Conservation (phyloP, 106 monocot genomes). For the Acorus calamus region DNA sequence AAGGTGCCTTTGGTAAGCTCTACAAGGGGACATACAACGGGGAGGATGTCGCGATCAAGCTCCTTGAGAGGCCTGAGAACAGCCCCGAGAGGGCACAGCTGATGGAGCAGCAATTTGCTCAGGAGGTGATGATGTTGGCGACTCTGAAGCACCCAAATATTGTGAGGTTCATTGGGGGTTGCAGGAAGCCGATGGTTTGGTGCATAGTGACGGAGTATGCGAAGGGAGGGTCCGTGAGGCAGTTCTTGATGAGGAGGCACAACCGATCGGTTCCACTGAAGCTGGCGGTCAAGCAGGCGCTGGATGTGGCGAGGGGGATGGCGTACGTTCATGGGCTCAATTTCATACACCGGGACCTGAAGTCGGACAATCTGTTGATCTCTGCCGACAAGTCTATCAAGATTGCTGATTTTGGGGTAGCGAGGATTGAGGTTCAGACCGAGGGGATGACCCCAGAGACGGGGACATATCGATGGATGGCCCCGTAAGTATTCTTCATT, state of each 20-base stretch:
- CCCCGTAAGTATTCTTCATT: constrained; percentile 17
- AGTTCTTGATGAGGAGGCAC: constrained; percentile 23
- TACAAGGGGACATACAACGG: constrained; percentile 22
- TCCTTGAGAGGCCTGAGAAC: too few relatives aligned
- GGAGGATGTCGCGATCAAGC: constrained; percentile 12
- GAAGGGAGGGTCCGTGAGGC: constrained; percentile 23
- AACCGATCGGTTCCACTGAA: constrained; percentile 20
- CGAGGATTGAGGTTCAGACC: constrained; percentile 22
- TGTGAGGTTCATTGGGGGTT: constrained; percentile 27
- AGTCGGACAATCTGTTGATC: too few relatives aligned
- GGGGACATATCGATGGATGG: constrained; percentile 45
- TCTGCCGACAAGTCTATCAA: constrained; percentile 10
- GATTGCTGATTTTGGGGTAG: constrained; percentile 37
- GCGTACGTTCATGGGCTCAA: too few relatives aligned
- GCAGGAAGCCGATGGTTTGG: constrained; percentile 27
- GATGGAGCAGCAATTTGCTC: constrained; percentile 27
- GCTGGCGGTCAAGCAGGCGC: constrained; percentile 14
- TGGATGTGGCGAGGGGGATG: too few relatives aligned
- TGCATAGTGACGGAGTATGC: constrained; percentile 36
- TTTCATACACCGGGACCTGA: too few relatives aligned
- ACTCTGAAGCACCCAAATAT: constrained; percentile 17
- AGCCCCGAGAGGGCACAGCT: too few relatives aligned
- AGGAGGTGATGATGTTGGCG: constrained; percentile 24
- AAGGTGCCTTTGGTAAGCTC: constrained; percentile 22
- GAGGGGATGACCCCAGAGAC: constrained; percentile 28